These are phyloP conservation scores for Coprinopsis cinerea DNA, from an alignment of 768 basidiomycete genomes.

Conservation along the genomic window DNA sequence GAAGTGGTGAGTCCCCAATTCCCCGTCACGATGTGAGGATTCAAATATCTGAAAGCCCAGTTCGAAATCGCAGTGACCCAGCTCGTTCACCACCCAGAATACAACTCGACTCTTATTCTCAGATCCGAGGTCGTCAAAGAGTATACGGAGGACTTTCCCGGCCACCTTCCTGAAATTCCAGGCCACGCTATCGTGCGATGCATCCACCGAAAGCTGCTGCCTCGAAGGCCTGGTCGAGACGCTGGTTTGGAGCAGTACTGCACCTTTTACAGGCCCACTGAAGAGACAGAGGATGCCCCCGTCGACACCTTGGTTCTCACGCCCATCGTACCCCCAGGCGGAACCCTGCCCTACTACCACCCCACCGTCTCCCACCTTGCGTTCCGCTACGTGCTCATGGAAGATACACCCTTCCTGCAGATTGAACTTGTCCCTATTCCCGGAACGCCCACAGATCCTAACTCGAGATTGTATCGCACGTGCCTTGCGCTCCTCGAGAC, in stretches of 20 bases:
- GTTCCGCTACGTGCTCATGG: constrained; percentile 56
- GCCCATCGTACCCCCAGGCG: constrained; percentile 42
- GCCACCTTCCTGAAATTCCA: constrained; percentile 29
- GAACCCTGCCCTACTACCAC: constrained; percentile 81
- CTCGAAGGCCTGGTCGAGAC: constrained; percentile 76
- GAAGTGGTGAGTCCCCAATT: no score
- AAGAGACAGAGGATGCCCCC: not conserved
- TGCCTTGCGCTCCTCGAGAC: constrained; percentile 76
- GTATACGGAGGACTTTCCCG: constrained; percentile 26
- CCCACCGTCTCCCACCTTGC: constrained; percentile 77
- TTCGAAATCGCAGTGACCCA: constrained; percentile 70
- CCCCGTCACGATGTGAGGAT: no score
- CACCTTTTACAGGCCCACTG: constrained; percentile 49
- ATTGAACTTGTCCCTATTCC: constrained; percentile 56
- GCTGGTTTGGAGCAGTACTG: constrained; percentile 69
- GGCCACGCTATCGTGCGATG: constrained; percentile 37
- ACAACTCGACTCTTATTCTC: constrained; percentile 86
- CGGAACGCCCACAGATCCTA: constrained; percentile 39
- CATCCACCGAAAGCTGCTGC: constrained; percentile 65
- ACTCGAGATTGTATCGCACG: constrained; percentile 74
- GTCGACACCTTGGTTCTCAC: constrained; percentile 46
- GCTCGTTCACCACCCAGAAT: constrained; percentile 84
- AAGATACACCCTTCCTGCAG: constrained; percentile 29
- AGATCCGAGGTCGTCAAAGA: constrained; percentile 66
- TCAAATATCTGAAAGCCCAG: no score